Evolutionary conservation across 768 basidiomycete species (phyloP), one percentile per base, ranked within the genome.

Genomic region (Royoungia palumana): DNA sequence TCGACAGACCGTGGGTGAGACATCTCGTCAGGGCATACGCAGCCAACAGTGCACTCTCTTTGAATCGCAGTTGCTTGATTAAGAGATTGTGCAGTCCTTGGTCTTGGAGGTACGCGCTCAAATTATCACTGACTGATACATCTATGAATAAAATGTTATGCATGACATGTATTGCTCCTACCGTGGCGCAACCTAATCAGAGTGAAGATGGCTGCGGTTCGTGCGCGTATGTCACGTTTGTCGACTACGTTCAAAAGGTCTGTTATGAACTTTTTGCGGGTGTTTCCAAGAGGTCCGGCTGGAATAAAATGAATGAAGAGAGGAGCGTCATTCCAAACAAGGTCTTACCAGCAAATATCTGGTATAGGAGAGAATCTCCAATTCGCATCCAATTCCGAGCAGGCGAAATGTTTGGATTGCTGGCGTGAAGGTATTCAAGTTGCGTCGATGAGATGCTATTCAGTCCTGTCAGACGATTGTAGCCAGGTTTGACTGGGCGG

Each of bases 161-260:
- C 17, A 17, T 7, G 20, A 11, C 12, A 42, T 25, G 19, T 9
- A 11, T 5, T 28, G 2, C 5, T 42, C 42, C 36, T 42, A 49
- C 56, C 41, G 36, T 44, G 41, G 21, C 25, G 38, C 35, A 57
- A 41, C 17, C 37, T 48, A 11, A 57, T 46, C 16, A 57, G 37
- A 20, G 56, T 57, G 12, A 57, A 51, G 16, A 47, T 57, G 9
- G 56, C 53, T 9, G 54, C 49, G 21, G 56, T 55, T 9, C 54
- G 49, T 28, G 54, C 56, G 3, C 35, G 49, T 13, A 36, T 48
- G 22, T 21, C 28, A 19, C 44, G 38, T 24, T 46, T 47, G 16
- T 28, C 35, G 11, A 44, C 49, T 32, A 50, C 53, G 9, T 39
- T 24, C 16, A 51, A 36, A n/a, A 57, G 53, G 2, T 46, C n/a